Percentiles rank a stretch among this genome's conserved stretches.
Conservation (phyloP, 2,329 filamentous ascomycete genomes). For the Hypoxylon sp. region DNA sequence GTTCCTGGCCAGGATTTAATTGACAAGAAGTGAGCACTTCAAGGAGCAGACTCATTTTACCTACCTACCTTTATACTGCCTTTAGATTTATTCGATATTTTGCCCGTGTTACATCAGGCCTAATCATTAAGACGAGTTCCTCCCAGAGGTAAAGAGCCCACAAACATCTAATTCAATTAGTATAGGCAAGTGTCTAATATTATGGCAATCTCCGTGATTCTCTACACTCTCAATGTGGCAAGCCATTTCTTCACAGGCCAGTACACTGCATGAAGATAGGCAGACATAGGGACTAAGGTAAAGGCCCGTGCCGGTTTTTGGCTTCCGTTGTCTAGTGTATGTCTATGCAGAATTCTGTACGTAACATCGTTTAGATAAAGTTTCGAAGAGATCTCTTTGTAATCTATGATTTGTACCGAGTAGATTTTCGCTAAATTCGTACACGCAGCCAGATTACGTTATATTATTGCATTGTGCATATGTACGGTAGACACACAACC, state of each 20-base stretch:
- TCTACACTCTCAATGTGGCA: neutral
- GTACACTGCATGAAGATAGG: constrained; percentile 21
- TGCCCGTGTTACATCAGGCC: neutral
- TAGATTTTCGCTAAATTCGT: constrained; percentile 23
- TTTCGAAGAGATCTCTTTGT: constrained; percentile 33
- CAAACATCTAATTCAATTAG: neutral
- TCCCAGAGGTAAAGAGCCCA: neutral
- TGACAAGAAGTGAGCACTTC: constrained; percentile 37
- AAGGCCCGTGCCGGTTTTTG: constrained; percentile 35
- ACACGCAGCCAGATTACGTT: constrained; percentile 26
- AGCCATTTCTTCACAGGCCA: neutral
- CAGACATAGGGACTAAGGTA: constrained; percentile 21
- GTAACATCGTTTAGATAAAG: constrained; percentile 34
- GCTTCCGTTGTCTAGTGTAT: constrained; percentile 26
- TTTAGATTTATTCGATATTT: constrained; percentile 12
- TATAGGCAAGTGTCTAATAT: neutral
- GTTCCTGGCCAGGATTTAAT: constrained; percentile 41
- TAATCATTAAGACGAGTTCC: neutral
- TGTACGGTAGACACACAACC: constrained; percentile 36
- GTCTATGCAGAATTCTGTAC: constrained; percentile 7
- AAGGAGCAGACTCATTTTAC: constrained; percentile 10
- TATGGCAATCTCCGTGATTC: neutral
- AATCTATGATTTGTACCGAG: constrained; percentile 30
- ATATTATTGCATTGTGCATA: constrained; percentile 40
- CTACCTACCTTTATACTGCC: constrained; percentile 6